Conservation (phyloP, 148 eudicot species). For the Pouteria glomerata region DNA sequence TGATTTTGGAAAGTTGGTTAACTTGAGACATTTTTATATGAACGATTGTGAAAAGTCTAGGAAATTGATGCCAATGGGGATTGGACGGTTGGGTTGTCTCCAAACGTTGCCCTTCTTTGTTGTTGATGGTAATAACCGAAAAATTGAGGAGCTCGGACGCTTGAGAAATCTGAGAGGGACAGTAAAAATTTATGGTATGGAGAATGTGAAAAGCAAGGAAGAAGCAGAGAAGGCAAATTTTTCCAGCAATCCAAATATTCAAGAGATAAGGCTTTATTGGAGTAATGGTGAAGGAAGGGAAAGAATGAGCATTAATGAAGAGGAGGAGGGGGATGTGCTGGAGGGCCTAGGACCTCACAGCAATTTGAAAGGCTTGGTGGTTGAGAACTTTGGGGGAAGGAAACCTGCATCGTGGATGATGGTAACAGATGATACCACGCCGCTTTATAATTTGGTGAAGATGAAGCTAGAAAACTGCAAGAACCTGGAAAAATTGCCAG, state of each 20-base stretch:
- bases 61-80: not conserved
- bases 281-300: no score
- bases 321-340: no score
- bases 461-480: not conserved
- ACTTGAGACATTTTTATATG: constrained; percentile 8
- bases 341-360: not conserved
- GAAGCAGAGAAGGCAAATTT: not conserved
- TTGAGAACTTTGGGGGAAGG: not conserved
- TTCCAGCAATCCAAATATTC: not conserved
- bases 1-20: not conserved
- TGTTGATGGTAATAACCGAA: not conserved
- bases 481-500: not conserved
- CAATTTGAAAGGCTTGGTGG: not conserved
- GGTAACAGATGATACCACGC: no score
- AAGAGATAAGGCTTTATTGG: not conserved
- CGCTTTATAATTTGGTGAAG: not conserved
- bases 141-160: not conserved
- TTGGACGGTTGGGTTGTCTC: not conserved
- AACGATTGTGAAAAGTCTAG: not conserved
- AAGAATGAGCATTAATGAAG: no score
- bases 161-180: no score
- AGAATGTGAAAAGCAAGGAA: not conserved
- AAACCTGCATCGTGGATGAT: not conserved
- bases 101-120: constrained; percentile 3
- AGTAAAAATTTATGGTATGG: not conserved